Evolutionary conservation across 306 rosid species (phyloP), one percentile per base, ranked within the genome.

Genomic region (Citrullus colocynthis): DNA sequence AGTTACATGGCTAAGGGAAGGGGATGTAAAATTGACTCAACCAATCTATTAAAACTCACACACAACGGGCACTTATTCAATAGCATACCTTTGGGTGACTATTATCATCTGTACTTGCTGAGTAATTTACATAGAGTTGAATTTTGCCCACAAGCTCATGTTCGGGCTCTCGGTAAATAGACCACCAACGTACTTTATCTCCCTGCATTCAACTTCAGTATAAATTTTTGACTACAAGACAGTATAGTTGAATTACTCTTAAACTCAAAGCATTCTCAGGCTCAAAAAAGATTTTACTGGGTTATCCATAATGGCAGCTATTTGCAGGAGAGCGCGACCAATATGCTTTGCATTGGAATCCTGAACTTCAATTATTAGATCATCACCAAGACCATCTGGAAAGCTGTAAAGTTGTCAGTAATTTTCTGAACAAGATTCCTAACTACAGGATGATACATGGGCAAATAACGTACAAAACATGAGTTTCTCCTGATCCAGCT

Each of bases 111-210:
- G 94, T 86, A 84, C 85, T 88, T 65, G 90, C 90, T 10, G 97
- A 88, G 80, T 96, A 96, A 75, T 64, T 76, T 81, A 89, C 82
- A 82, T 85, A 80, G 13, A 96, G 93, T 85, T 96, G 99, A 85
- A 92, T 79, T 84, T 92, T 91, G 48, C 98, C 99, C 39, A 91
- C 93, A 76, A 87, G 90, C 78, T 89, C 96, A 78, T 96, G 99
- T 62, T 83, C 96, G 11, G 93, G 93, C 81, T 93, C 98, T 0
- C 78, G 89, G 75, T 89, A 92, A 71, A 96, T 75, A 54, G 93
- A 86, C 91, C 96, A 96, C 99, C 99, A 96, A 58, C 99, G 96
- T 85, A 92, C 80, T 86, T 93, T 96, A 85, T 96, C 98, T 59
- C 94, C 87, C 99, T 96, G 90, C 87, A 78, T 84, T 80, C 82